Evolutionary conservation across 306 rosid species (phyloP), one percentile per base, ranked within the genome.

Genomic region (Amphicarpaea edgeworthii): DNA sequence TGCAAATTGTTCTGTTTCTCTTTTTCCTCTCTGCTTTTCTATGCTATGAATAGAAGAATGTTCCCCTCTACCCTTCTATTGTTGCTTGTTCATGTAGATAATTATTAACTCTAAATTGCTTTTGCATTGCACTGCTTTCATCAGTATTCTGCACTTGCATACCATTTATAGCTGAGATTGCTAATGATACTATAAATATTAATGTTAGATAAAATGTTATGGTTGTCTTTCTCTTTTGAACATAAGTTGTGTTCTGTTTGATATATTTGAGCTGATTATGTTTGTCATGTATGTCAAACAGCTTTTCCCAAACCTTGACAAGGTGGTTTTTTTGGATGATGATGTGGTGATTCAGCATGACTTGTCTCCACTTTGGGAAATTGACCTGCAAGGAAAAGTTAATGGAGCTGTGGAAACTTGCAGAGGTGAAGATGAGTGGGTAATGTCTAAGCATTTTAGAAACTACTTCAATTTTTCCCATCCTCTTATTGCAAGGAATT

Each of bases 281-380:
- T 43, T 47, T 65, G 70, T 57, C 77, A 50, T 83, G 55, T 65
- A 14, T 79, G 71, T 49, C 79, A 77, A 79, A 79, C 94, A 95
- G 97, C 96, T 95, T 77, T 95, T 95, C 81, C 98, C 97, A 50
- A 92, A 87, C 85, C 93, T 95, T 51, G 85, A 95, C 78, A 95
- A 95, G 91, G 97, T 95, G 82, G 96, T 79, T 58, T 82, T 84
- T 79, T 74, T 79, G 79, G 80, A 82, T 46, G 87, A 82, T 68
- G 86, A 76, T 79, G 78, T 79, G 79, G 90, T 83, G 76, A 64
- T 84, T 69, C 87, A 79, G 70, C 88, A 86, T 32, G 88, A 85
- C 47, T 84, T 81, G 86, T 72, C 88, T 84, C 67, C 81, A 49
- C 82, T 83, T 41, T 87, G 88, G 88, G 88, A 83, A 42, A 85